Conservation (phyloP, 345 rosid species). For the Ceriops zippeliana region DNA sequence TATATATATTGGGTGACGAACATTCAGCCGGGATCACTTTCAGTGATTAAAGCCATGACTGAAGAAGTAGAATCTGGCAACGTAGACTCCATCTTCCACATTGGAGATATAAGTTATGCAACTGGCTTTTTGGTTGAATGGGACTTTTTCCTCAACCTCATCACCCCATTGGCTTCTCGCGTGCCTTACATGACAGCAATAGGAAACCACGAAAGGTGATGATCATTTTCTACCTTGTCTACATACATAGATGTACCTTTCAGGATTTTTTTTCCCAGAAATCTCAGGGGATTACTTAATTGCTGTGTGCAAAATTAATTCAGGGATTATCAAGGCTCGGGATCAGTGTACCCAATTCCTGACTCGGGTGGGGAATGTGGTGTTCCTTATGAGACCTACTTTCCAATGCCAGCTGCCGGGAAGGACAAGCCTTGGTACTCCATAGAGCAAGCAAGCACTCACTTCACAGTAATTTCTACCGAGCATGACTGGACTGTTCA, state of each 20-base stretch:
- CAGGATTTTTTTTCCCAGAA: too few relatives aligned
- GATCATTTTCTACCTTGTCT: neutral
- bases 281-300: neutral
- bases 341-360: conserved; percentile 34
- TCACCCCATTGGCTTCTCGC: conserved; percentile 52
- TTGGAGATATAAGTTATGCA: conserved; percentile 76
- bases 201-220: conserved; percentile 70
- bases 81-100: conserved; percentile 63
- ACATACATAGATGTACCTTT: neutral
- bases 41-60: conserved; percentile 46
- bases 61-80: conserved; percentile 40
- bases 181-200: conserved; percentile 73
- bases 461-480: conserved; percentile 60
- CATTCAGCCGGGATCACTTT: conserved; percentile 56
- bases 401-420: conserved; percentile 58
- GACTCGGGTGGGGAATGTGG: conserved; percentile 84
- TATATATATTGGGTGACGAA: neutral
- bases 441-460: conserved; percentile 52
- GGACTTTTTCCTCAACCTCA: conserved; percentile 62
- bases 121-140: conserved; percentile 73
- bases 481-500: conserved; percentile 45
- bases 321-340: conserved; percentile 52
- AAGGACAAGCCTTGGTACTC: conserved; percentile 78
- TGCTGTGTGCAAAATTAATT: neutral
- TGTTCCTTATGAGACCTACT: conserved; percentile 60